A percentile compares a stretch with the other conserved stretches of the same genome.
These are phyloP conservation scores for Aspergillus leporis DNA, from an alignment of 495 filamentous ascomycete genomes.

Conservation along the genomic window DNA sequence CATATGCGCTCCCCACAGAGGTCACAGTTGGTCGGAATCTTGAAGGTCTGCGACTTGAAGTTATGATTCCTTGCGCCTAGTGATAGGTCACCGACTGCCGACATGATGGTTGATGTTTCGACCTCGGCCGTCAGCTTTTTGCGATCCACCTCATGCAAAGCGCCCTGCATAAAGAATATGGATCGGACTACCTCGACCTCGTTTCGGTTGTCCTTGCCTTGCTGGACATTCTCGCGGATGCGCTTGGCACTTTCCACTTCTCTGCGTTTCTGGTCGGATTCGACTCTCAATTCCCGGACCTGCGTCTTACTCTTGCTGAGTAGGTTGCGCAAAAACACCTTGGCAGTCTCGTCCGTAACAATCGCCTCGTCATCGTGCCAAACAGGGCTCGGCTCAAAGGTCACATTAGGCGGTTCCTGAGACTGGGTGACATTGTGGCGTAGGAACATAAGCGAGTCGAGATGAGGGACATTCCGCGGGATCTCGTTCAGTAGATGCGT, in stretches of 20 bases:
- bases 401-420: constrained; percentile 79
- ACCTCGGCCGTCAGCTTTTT: constrained; percentile 86
- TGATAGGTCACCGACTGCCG: constrained; percentile 85
- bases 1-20: constrained; percentile 94
- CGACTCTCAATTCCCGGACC: constrained; percentile 72
- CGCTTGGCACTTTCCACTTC: constrained; percentile 77
- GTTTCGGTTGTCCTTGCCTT: constrained; percentile 80
- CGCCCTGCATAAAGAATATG: constrained; percentile 78
- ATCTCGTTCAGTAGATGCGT: constrained; percentile 76
- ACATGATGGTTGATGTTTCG: constrained; percentile 85
- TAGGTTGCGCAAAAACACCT: constrained; percentile 87
- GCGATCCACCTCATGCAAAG: constrained; percentile 82
- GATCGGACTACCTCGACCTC: constrained; percentile 76
- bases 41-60: constrained; percentile 96
- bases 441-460: constrained; percentile 97
- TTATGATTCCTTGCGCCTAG: constrained; percentile 90
- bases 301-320: constrained; percentile 86
- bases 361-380: constrained; percentile 94
- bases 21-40: constrained; percentile 98
- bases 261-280: constrained; percentile 77
- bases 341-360: constrained; percentile 78
- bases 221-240: constrained; percentile 69
- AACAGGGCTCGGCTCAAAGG: constrained; percentile 92
- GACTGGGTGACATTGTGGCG: constrained; percentile 81
- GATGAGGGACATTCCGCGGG: constrained; percentile 77